Conservation (phyloP, 2,329 filamentous ascomycete genomes). For the Sordariomycetes sp. region DNA sequence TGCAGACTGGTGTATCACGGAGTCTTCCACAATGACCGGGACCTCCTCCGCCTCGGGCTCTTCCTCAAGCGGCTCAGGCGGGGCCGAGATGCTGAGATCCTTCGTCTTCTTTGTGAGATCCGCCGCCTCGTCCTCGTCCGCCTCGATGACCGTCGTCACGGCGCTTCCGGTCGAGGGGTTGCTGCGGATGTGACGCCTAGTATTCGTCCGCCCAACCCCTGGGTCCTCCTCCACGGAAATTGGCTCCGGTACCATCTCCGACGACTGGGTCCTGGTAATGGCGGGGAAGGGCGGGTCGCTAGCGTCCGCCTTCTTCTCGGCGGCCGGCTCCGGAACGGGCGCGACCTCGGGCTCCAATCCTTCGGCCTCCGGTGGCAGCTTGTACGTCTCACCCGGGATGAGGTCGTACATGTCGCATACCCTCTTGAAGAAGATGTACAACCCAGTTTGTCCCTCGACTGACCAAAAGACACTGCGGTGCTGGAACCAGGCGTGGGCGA, state of each 20-base stretch:
- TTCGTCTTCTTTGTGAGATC: constrained; percentile 16
- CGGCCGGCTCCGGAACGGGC: background rate
- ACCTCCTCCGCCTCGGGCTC: constrained; percentile 28
- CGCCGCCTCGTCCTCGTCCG: constrained; percentile 9
- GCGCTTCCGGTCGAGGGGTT: constrained; percentile 70
- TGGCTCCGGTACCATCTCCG: background rate
- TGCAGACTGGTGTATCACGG: background rate
- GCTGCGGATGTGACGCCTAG: constrained; percentile 69
- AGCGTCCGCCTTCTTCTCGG: constrained; percentile 17
- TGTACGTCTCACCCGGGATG: constrained; percentile 90
- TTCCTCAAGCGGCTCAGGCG: constrained; percentile 9
- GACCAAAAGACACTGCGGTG: constrained; percentile 93
- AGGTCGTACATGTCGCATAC: constrained; percentile 89
- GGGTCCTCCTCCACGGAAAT: constrained; percentile 2
- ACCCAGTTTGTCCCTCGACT: constrained; percentile 78
- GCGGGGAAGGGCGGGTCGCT: constrained; percentile 13
- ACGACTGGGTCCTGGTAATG: constrained; percentile 5
- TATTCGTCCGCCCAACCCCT: constrained; percentile 46
- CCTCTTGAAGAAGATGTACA: constrained; percentile 95
- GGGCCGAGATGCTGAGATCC: constrained; percentile 1
- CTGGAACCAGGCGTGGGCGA: constrained; percentile 98
- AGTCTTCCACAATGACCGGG: constrained; percentile 25
- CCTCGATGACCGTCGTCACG: constrained; percentile 62
- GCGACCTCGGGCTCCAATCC: constrained; percentile 46
- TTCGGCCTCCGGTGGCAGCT: constrained; percentile 85